Conservation (phyloP, 768 basidiomycete genomes). For the Rubroboletus satanas region DNA sequence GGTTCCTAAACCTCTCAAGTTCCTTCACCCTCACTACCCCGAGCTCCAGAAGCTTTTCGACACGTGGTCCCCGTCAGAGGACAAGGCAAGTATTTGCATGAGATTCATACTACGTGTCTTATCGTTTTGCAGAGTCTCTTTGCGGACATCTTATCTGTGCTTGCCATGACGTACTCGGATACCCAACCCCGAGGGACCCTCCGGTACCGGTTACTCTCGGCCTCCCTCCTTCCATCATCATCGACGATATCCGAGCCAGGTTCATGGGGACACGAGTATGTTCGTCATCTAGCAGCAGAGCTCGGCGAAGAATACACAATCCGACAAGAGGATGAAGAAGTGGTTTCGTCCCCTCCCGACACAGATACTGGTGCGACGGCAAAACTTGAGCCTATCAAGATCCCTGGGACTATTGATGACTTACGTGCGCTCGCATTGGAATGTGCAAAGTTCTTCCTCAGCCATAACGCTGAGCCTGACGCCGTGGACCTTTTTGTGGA, state of each 20-base stretch:
- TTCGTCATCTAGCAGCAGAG: slow-evolving; percentile 93
- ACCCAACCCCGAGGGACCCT: slow-evolving; percentile 95
- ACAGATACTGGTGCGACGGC: slow-evolving; percentile 29
- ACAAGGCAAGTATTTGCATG: slow-evolving; percentile 43
- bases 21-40: slow-evolving; percentile 91
- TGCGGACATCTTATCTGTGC: slow-evolving; percentile 94
- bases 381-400: slow-evolving; percentile 31
- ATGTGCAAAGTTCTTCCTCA: slow-evolving; percentile 84
- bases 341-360: slow-evolving; percentile 19
- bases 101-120: neutral
- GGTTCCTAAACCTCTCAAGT: slow-evolving; percentile 98
- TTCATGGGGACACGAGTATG: slow-evolving; percentile 99
- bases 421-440: slow-evolving; percentile 73
- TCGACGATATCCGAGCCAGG: slow-evolving; percentile 83
- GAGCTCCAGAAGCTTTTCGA: slow-evolving; percentile 81
- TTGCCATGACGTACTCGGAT: slow-evolving; percentile 99
- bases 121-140: slow-evolving; percentile 67
- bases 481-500: slow-evolving; percentile 95
- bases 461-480: slow-evolving; percentile 96
- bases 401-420: slow-evolving; percentile 63
- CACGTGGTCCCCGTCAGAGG: slow-evolving; percentile 71
- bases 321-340: slow-evolving; percentile 56
- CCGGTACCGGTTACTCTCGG: slow-evolving; percentile 83
- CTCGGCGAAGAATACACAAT: slow-evolving; percentile 87
- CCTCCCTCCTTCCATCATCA: slow-evolving; percentile 58